Evolutionary conservation across 1,284 basidiomycete species (phyloP).

Genomic region (Cryptococcus sp.): DNA sequence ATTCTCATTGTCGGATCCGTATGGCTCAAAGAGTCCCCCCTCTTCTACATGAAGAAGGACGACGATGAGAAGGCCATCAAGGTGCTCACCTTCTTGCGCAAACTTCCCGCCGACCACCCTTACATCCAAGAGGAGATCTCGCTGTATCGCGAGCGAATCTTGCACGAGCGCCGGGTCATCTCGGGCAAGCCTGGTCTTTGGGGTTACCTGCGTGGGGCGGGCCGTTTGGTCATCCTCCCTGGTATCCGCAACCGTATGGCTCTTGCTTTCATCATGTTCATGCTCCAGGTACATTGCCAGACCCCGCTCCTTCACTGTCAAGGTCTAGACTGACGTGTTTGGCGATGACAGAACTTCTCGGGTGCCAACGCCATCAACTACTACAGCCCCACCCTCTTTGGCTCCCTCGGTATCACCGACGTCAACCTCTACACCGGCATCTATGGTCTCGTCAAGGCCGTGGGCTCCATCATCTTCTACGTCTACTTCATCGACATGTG

Average conservation of each 20-base stretch:
- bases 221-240: constrained; percentile 16
- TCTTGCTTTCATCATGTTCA: constrained; percentile 34
- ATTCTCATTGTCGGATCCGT: constrained; percentile 51
- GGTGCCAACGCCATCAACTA: constrained; percentile 28
- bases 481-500: constrained; percentile 38
- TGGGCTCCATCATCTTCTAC: constrained; percentile 26
- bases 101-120: constrained; percentile 44
- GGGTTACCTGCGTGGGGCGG: constrained; percentile 22
- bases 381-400: constrained; percentile 43
- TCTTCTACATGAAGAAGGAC: constrained; percentile 54
- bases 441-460: constrained; percentile 49
- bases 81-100: constrained; percentile 51
- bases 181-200: constrained; percentile 17
- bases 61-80: constrained; percentile 47
- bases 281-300: constrained; percentile 27
- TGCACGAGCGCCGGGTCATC: constrained; percentile 21
- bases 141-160: constrained; percentile 25
- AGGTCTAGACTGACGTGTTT: constrained; percentile 27
- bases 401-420: constrained; percentile 42
- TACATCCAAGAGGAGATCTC: constrained; percentile 50
- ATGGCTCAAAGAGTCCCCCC: constrained; percentile 55
- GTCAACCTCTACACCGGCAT: constrained; percentile 47
- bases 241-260: constrained; percentile 35
- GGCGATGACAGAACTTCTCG: constrained; percentile 24
- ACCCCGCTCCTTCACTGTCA: constrained; percentile 8